Conservation (phyloP, 1,139 yeast genomes). For the Nakaseomyces nivariensis region DNA sequence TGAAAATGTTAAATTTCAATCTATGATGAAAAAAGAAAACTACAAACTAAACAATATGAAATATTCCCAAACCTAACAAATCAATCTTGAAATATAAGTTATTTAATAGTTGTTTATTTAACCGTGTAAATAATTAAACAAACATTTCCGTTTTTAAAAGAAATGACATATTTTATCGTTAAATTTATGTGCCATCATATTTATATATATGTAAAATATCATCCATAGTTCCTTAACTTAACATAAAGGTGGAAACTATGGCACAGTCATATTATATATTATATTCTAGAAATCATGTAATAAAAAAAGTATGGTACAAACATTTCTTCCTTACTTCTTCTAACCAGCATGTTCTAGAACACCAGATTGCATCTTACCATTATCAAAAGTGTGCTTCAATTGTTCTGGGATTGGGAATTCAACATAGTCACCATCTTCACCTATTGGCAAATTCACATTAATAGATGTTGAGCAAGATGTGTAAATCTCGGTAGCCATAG, state of each 20-base stretch:
- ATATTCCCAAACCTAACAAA: neutral
- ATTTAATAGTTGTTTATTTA: neutral
- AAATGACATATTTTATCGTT: no score
- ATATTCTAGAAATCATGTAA: no score
- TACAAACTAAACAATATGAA: neutral
- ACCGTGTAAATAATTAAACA: conserved; percentile 4
- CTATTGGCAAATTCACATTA: conserved; percentile 69
- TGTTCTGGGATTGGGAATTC: conserved; percentile 87
- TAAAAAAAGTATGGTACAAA: no score
- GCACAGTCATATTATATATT: no score
- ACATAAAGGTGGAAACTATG: no score
- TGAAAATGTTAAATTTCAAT: conserved; percentile 15
- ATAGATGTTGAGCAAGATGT: conserved; percentile 79
- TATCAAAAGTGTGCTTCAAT: conserved; percentile 49
- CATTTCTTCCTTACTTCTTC: neutral
- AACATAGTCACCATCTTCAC: conserved; percentile 51
- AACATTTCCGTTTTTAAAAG: neutral
- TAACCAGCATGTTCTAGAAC: conserved; percentile 54
- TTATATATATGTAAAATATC: no score
- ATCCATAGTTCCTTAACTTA: no score
- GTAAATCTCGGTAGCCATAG: conserved; percentile 63
- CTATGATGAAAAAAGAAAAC: no score
- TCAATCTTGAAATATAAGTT: neutral
- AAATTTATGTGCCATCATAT: no score
- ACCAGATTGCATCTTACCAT: conserved; percentile 39